phyloP scores from a whole-genome alignment of 345 rosid genomes.

The Anacardium occidentale region DNA sequence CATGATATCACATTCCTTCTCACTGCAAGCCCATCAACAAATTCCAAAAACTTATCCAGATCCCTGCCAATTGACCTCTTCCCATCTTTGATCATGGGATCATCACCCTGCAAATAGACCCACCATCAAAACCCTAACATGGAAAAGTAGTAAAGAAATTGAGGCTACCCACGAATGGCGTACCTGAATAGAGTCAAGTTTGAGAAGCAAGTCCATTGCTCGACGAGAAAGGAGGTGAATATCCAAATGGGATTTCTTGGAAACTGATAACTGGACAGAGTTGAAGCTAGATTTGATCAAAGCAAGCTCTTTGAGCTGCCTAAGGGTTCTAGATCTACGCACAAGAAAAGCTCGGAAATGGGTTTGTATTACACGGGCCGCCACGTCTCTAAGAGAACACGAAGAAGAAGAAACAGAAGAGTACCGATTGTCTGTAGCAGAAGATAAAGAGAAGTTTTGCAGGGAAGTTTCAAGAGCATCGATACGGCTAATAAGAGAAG shows the following conservation, averaged over 20 bases:
- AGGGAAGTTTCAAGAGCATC: slow-evolving; percentile 53
- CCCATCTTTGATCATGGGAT: slow-evolving; percentile 76
- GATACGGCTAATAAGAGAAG: slow-evolving; percentile 56
- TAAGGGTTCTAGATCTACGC: slow-evolving; percentile 71
- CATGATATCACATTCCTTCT: slow-evolving; percentile 34
- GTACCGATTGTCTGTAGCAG: slow-evolving; percentile 7
- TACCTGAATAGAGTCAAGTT: slow-evolving; percentile 86
- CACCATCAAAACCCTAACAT: slow-evolving; percentile 5
- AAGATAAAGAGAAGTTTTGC: slow-evolving; percentile 28
- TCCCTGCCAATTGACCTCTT: slow-evolving; percentile 70
- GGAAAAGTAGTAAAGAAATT: neutral
- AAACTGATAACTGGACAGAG: slow-evolving; percentile 63
- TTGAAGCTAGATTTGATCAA: slow-evolving; percentile 55
- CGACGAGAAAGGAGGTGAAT: slow-evolving; percentile 46
- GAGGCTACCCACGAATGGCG: neutral
- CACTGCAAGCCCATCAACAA: slow-evolving; percentile 49
- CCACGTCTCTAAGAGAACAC: slow-evolving; percentile 54
- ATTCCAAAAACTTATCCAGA: slow-evolving; percentile 57
- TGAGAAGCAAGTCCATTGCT: slow-evolving; percentile 62
- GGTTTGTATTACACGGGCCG: slow-evolving; percentile 79
- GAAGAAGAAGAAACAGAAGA: slow-evolving; percentile 25
- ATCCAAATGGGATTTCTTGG: slow-evolving; percentile 44
- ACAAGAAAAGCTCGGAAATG: slow-evolving; percentile 77
- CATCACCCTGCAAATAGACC: slow-evolving; percentile 44
- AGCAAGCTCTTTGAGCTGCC: slow-evolving; percentile 81